Evolutionary conservation across 2,329 filamentous ascomycete species (phyloP).

Genomic region (Neofusicoccum umdonicola): DNA sequence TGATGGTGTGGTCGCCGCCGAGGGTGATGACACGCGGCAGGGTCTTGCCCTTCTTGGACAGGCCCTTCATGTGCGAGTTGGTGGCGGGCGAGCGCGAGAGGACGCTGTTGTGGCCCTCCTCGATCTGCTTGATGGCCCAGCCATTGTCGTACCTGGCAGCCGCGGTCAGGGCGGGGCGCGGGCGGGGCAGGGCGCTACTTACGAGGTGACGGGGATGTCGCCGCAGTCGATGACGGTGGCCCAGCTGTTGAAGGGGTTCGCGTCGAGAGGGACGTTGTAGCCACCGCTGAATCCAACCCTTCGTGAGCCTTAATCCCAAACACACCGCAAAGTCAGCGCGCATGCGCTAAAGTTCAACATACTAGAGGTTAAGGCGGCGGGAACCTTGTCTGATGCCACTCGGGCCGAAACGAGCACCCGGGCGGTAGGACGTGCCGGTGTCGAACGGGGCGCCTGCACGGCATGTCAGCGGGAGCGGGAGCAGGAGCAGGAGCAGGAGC

Average conservation of each 20-base stretch:
- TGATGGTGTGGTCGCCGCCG: slow-evolving; percentile 62
- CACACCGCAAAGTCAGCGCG: slow-evolving; percentile 8
- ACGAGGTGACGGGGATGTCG: slow-evolving; percentile 82
- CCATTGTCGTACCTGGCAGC: slow-evolving; percentile 70
- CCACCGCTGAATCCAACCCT: slow-evolving; percentile 66
- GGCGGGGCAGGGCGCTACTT: slow-evolving; percentile 34
- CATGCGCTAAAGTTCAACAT: slow-evolving; percentile 39
- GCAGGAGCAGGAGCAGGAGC: not conserved
- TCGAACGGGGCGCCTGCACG: slow-evolving; percentile 76
- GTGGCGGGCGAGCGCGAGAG: slow-evolving; percentile 70
- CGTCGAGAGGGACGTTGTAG: slow-evolving; percentile 77
- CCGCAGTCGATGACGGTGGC: slow-evolving; percentile 79
- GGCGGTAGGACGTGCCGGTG: slow-evolving; percentile 80
- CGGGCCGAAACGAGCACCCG: slow-evolving; percentile 79
- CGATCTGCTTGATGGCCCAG: slow-evolving; percentile 79
- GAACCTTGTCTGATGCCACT: slow-evolving; percentile 84
- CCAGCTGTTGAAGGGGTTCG: slow-evolving; percentile 80
- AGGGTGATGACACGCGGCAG: slow-evolving; percentile 79
- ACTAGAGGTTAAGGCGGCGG: slow-evolving; percentile 83
- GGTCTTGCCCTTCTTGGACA: slow-evolving; percentile 70
- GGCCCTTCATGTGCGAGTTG: slow-evolving; percentile 63
- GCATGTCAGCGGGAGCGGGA: not conserved
- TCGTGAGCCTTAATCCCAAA: slow-evolving; percentile 44
- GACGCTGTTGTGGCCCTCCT: slow-evolving; percentile 77
- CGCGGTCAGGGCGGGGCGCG: not conserved